phyloP scores from a whole-genome alignment of 495 filamentous ascomycete species.

The Neurospora tetraspora region DNA sequence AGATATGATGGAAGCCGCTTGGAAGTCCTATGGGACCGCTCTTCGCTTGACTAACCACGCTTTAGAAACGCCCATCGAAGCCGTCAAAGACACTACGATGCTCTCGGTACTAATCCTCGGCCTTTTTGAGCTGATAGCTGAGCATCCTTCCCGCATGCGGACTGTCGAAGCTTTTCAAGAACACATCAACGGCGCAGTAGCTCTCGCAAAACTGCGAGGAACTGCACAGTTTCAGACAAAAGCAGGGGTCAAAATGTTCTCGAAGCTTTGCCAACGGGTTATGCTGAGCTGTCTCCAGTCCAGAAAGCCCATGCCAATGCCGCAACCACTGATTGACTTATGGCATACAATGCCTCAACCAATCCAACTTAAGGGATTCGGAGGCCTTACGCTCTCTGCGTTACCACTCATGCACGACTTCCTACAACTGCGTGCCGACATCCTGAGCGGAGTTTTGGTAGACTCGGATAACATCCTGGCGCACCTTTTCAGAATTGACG shows the following conservation, averaged over 20 bases:
- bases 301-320: constrained; percentile 31
- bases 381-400: background rate
- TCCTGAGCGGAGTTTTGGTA: constrained; percentile 23
- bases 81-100: constrained; percentile 51
- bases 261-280: constrained; percentile 41
- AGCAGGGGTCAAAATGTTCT: constrained; percentile 47
- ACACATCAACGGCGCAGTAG: constrained; percentile 50
- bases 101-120: constrained; percentile 51
- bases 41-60: constrained; percentile 42
- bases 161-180: constrained; percentile 46
- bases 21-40: constrained; percentile 38
- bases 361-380: constrained; percentile 4
- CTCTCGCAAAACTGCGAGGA: constrained; percentile 48
- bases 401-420: constrained; percentile 29
- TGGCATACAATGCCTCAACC: constrained; percentile 22
- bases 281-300: constrained; percentile 32
- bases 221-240: constrained; percentile 43
- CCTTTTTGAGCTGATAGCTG: constrained; percentile 46
- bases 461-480: constrained; percentile 37
- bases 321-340: constrained; percentile 25
- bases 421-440: constrained; percentile 36
- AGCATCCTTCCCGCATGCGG: constrained; percentile 28
- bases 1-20: constrained; percentile 32
- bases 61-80: constrained; percentile 41
- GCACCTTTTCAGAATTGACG: constrained; percentile 39